phyloP scores from a whole-genome alignment of 768 basidiomycete genomes.

The Gloeopeniophorella convolvens region DNA sequence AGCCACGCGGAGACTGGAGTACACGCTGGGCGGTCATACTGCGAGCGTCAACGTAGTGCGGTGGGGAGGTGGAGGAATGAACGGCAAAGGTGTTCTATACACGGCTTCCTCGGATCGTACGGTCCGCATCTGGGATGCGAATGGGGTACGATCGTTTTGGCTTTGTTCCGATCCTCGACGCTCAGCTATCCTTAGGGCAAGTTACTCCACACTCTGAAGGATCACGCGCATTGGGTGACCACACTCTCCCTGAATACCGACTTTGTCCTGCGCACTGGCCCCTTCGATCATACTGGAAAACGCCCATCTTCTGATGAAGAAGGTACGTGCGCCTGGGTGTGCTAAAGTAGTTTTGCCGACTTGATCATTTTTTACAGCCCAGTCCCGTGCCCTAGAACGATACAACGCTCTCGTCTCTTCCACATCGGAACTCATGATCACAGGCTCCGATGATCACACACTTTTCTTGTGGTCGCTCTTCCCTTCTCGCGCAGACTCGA shows the following conservation, averaged over 20 bases:
- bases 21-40: constrained; percentile 86
- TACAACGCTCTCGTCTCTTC: constrained; percentile 64
- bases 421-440: constrained; percentile 79
- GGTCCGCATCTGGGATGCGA: constrained; percentile 91
- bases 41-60: constrained; percentile 92
- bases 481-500: constrained; percentile 36
- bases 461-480: constrained; percentile 93
- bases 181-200: constrained; percentile 51
- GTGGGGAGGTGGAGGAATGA: constrained; percentile 85
- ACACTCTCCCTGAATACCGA: constrained; percentile 94
- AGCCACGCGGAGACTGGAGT: constrained; percentile 62
- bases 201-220: constrained; percentile 77
- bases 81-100: constrained; percentile 69
- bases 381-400: constrained; percentile 65
- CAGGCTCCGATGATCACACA: constrained; percentile 97
- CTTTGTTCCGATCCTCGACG: neutral
- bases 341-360: neutral
- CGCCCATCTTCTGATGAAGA: constrained; percentile 74
- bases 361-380: constrained; percentile 41
- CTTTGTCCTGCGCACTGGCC: constrained; percentile 89
- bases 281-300: constrained; percentile 85
- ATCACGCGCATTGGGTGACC: constrained; percentile 99
- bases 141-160: constrained; percentile 38
- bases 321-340: constrained; percentile 38
- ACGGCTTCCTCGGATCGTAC: constrained; percentile 94